Conservation (phyloP, 108 stramenopile genomes). For the Nitzschia putrida region DNA sequence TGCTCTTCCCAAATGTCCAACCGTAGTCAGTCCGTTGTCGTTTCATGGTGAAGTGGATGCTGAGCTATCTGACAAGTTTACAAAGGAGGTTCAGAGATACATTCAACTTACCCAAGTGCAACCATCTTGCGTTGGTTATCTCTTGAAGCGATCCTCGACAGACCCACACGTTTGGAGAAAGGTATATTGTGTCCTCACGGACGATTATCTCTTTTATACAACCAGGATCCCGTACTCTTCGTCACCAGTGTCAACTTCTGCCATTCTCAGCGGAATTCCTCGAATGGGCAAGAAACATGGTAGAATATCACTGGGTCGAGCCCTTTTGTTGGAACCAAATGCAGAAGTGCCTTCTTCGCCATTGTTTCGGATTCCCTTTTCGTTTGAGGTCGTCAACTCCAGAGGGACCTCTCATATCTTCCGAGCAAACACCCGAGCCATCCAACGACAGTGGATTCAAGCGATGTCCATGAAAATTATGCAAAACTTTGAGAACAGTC, state of each 20-base stretch:
- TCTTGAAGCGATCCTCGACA: conserved; percentile 41
- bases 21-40: no score
- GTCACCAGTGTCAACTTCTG: not conserved
- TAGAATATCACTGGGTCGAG: conserved; percentile 36
- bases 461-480: conserved; percentile 33
- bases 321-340: conserved; percentile 47
- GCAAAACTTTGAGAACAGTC: conserved; percentile 46
- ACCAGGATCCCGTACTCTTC: conserved; percentile 28
- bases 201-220: conserved; percentile 55
- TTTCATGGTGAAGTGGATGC: no score
- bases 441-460: conserved; percentile 42
- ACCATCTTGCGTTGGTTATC: conserved; percentile 31
- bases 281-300: conserved; percentile 38
- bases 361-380: conserved; percentile 33
- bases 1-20: no score
- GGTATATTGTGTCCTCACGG: conserved; percentile 47
- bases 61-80: not conserved
- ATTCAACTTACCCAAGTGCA: conserved; percentile 31
- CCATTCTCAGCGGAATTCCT: not conserved
- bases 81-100: conserved; percentile 36
- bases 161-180: conserved; percentile 55
- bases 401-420: conserved; percentile 42
- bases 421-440: conserved; percentile 30
- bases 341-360: conserved; percentile 23
- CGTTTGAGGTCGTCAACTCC: conserved; percentile 43